phyloP scores from a whole-genome alignment of 306 rosid genomes.

The Casuarina equisetifolia region DNA sequence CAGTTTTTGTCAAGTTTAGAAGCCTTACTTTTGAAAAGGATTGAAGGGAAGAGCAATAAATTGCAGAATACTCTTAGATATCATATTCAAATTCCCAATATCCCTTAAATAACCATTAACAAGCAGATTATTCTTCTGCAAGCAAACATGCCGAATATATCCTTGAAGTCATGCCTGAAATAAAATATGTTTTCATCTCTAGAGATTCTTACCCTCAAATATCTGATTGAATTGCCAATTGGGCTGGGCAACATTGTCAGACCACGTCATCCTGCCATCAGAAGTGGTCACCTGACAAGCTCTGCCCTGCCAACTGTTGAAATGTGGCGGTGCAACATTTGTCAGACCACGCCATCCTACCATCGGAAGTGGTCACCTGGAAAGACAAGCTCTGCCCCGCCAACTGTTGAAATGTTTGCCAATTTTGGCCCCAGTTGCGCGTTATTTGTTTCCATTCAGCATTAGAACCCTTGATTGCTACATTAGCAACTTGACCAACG shows the following conservation, averaged over 20 bases:
- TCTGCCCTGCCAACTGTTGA: constrained; percentile 5
- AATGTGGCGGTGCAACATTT: constrained; percentile 7
- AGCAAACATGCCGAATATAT: background rate
- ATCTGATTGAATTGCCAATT: constrained; percentile 11
- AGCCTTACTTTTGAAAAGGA: too few species aligned
- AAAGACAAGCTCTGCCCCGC: constrained; percentile 21
- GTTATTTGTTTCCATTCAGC: constrained; percentile 7
- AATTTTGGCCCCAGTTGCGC: constrained; percentile 21
- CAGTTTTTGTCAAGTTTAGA: too few species aligned
- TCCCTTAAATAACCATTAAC: too few species aligned
- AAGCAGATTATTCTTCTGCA: background rate
- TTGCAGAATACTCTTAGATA: too few species aligned
- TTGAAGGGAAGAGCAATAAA: too few species aligned
- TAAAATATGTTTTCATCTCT: background rate
- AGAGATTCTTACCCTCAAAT: constrained; percentile 1
- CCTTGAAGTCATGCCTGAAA: background rate
- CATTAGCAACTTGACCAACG: constrained; percentile 19
- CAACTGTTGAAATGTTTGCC: constrained; percentile 6
- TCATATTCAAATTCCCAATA: too few species aligned
- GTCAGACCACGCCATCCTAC: constrained; percentile 6
- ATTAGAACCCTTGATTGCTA: constrained; percentile 5
- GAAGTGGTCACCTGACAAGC: constrained; percentile 17
- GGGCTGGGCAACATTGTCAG: background rate
- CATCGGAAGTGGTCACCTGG: constrained; percentile 12
- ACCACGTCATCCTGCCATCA: constrained; percentile 11